Percentiles rank a stretch among this genome's conserved stretches.
These are phyloP conservation scores for Cordyceps farinosa DNA, from an alignment of 2,329 filamentous ascomycete genomes.

Conservation along the genomic window DNA sequence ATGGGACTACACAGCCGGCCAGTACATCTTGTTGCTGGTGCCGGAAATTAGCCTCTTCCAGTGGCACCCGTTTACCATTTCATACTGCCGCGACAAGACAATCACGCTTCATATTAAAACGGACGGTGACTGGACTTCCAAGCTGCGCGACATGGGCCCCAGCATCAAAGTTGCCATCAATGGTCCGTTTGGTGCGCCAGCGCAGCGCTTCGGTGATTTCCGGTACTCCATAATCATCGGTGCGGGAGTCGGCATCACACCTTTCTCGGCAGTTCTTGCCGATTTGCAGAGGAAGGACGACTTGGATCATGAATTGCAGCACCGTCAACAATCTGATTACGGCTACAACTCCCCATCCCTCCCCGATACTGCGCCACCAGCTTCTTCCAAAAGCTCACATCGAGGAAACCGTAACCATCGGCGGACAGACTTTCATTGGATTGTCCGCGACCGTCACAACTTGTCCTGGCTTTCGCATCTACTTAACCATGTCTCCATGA, in stretches of 20 bases:
- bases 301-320: slow-evolving; percentile 30
- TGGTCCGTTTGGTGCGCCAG: slow-evolving; percentile 55
- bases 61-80: slow-evolving; percentile 59
- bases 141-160: slow-evolving; percentile 40
- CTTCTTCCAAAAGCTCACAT: slow-evolving; percentile 10
- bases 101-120: slow-evolving; percentile 57
- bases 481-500: slow-evolving; percentile 45
- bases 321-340: neutral
- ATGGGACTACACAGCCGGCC: slow-evolving; percentile 54
- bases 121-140: slow-evolving; percentile 53
- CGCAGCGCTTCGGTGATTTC: slow-evolving; percentile 57
- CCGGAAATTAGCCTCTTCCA: slow-evolving; percentile 51
- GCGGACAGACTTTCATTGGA: slow-evolving; percentile 59
- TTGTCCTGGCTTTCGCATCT: slow-evolving; percentile 56
- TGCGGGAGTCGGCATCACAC: slow-evolving; percentile 55
- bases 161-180: slow-evolving; percentile 51
- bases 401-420: slow-evolving; percentile 39
- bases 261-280: slow-evolving; percentile 54
- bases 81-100: slow-evolving; percentile 48
- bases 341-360: neutral
- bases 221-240: slow-evolving; percentile 54
- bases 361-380: slow-evolving; percentile 20
- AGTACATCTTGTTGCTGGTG: slow-evolving; percentile 55
- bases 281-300: slow-evolving; percentile 49
- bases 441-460: slow-evolving; percentile 54